A percentile compares a stretch with the other conserved stretches of the same genome.
phyloP scores from a whole-genome alignment of 106 monocot genomes.

The Vanilla planifolia region DNA sequence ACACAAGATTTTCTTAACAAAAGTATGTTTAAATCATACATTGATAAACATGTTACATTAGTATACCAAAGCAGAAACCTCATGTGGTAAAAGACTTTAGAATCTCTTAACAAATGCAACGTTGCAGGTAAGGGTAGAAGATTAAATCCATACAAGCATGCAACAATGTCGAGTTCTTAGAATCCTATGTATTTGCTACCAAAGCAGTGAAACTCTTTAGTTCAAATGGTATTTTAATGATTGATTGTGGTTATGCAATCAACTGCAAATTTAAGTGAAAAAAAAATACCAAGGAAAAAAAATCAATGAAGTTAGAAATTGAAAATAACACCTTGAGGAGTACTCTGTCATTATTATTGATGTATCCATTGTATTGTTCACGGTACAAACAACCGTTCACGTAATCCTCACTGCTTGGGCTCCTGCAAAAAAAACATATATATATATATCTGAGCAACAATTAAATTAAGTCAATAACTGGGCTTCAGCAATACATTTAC shows the following conservation, averaged over 20 bases:
- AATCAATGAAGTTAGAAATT: not conserved
- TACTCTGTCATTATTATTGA: slow-evolving; percentile 6
- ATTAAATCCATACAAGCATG: too few relatives aligned
- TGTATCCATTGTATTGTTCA: slow-evolving; percentile 3
- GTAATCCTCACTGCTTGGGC: not conserved
- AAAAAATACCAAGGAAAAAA: not conserved
- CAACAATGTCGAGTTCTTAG: not conserved
- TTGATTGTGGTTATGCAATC: not conserved
- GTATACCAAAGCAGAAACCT: too few relatives aligned
- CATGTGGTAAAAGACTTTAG: too few relatives aligned
- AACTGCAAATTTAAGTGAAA: not conserved
- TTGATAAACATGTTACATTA: not conserved
- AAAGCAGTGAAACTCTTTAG: too few relatives aligned
- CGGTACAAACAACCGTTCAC: not conserved
- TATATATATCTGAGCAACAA: not conserved
- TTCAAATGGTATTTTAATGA: not conserved
- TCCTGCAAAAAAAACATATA: slow-evolving; percentile 1
- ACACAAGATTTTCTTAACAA: not conserved
- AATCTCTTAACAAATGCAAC: too few relatives aligned
- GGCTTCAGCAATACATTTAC: too few relatives aligned
- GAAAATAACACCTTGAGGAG: not conserved
- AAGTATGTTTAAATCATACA: not conserved
- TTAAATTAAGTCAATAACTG: not conserved
- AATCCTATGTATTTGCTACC: not conserved
- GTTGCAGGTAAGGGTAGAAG: too few relatives aligned